Evolutionary conservation across 495 filamentous ascomycete species (phyloP), one percentile per base, ranked within the genome.

Genomic region (Hyphodiscus hymeniophilus): DNA sequence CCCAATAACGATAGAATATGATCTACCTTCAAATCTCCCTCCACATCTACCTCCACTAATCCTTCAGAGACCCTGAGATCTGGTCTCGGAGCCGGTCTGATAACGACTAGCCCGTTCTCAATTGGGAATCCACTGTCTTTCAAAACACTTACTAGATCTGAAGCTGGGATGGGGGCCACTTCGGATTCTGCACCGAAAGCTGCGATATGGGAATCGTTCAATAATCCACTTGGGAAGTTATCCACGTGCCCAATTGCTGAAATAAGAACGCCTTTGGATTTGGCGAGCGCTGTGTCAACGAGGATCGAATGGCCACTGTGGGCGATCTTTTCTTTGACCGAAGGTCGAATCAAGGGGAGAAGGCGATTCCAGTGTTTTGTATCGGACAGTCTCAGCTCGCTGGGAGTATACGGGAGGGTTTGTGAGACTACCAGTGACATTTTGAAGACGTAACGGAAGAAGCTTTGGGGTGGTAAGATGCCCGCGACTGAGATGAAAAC

Each of bases 311-410:
- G 36, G 7, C 42, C 41, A 46, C 20, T 45, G n/a, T n/a, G n/a
- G n/a, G n/a, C 7, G 40, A 15, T 15, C 33, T 39, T 15, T 46
- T 36, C 18, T 42, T 45, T 55, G 42, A 46, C 30, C 4, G 52
- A 50, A 24, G 52, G 52, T 13, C 52, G 52, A 15, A 55, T 55
- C 1, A 55, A 30, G 16, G 46, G 46, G 40, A 55, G 47, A 7
- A 55, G 36, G 2, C 52, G 46, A 34, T n/a, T 35, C 52, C 52
- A 55, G 35, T 41, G 7, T 23, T 33, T 20, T 13, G 52, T 20
- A 22, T 55, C 52, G 15, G 45, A 45, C 21, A 54, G 38, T 3
- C 41, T 11, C 24, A 55, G 42, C 16, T 49, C 39, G 20, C 3
- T 46, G n/a, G 3, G 24, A 24, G 43, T 50, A 55, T 13, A n/a